Conservation (phyloP, 1,284 basidiomycete genomes). For the Phellopilus nigrolimitatus region DNA sequence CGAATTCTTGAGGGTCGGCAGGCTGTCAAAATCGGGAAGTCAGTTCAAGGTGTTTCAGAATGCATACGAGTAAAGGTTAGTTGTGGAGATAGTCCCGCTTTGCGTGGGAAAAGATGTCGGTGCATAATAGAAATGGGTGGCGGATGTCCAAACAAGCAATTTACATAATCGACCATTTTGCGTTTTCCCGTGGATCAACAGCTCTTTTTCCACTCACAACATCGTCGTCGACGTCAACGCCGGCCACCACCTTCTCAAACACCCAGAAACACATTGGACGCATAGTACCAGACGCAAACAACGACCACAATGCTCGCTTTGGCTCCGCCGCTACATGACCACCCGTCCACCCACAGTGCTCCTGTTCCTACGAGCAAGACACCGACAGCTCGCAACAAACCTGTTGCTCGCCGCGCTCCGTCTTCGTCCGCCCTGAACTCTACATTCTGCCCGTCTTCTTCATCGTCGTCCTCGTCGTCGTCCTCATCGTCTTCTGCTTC, state of each 20-base stretch:
- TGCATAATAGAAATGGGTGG: too few species aligned
- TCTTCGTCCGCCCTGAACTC: constrained; percentile 14
- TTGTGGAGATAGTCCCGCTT: too few species aligned
- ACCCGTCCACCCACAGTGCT: constrained; percentile 26
- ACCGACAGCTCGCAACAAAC: constrained; percentile 13
- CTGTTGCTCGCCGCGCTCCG: constrained; percentile 8
- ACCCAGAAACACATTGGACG: neutral
- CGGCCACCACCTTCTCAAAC: neutral
- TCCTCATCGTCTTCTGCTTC: constrained; percentile 18
- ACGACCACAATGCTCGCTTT: constrained; percentile 28
- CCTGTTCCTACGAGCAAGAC: constrained; percentile 18
- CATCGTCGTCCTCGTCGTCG: constrained; percentile 23
- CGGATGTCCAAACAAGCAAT: too few species aligned
- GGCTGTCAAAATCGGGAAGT: too few species aligned
- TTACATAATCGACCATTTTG: too few species aligned
- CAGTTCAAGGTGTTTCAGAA: too few species aligned
- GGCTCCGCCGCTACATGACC: constrained; percentile 28
- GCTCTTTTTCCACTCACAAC: too few species aligned
- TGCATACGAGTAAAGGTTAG: too few species aligned
- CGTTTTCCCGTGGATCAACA: too few species aligned
- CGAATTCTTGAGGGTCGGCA: too few species aligned
- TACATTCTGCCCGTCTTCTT: constrained; percentile 24
- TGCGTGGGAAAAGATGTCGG: too few species aligned
- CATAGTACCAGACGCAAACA: neutral
- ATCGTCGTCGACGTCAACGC: neutral